These are phyloP conservation scores for Aphanoascus verrucosus DNA, from an alignment of 2,329 filamentous ascomycete species.

Conservation along the genomic window DNA sequence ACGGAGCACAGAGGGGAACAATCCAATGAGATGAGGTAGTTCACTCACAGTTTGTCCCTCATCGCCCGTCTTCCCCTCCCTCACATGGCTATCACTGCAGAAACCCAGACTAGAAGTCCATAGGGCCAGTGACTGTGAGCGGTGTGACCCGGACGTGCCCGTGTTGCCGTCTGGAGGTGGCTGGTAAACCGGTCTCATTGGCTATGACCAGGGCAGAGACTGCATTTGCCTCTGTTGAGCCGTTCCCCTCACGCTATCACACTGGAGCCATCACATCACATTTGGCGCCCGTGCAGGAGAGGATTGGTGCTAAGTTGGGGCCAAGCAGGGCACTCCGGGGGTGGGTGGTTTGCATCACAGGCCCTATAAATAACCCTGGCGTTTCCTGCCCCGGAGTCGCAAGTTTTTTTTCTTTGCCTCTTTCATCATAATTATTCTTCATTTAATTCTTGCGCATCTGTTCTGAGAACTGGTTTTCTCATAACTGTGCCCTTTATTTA, in stretches of 20 bases:
- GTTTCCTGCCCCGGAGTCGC: not conserved
- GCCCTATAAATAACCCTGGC: conserved; percentile 8
- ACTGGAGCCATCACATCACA: conserved; percentile 3
- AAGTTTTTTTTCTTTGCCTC: not conserved
- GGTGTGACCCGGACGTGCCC: conserved; percentile 3
- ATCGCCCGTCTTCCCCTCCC: too few relatives aligned
- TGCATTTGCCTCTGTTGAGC: not conserved
- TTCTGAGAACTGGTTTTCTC: conserved; percentile 12
- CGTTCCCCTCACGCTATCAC: conserved; percentile 9
- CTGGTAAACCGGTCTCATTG: not conserved
- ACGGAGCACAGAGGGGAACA: too few relatives aligned
- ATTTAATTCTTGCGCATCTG: conserved; percentile 10
- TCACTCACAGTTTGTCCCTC: not conserved
- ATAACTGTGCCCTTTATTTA: conserved; percentile 4
- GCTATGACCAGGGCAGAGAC: not conserved
- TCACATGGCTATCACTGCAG: too few relatives aligned
- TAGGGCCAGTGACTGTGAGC: not conserved
- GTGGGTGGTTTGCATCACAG: not conserved
- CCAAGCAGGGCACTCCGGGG: not conserved
- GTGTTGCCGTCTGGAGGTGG: not conserved
- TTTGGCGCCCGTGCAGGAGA: not conserved
- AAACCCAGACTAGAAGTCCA: too few relatives aligned
- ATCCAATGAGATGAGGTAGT: not conserved
- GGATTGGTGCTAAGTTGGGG: not conserved
- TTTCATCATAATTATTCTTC: not conserved